Percentiles rank a stretch among this genome's conserved stretches.
These are phyloP conservation scores for Serpula lacrymans DNA, from an alignment of 768 basidiomycete species.

Conservation along the genomic window DNA sequence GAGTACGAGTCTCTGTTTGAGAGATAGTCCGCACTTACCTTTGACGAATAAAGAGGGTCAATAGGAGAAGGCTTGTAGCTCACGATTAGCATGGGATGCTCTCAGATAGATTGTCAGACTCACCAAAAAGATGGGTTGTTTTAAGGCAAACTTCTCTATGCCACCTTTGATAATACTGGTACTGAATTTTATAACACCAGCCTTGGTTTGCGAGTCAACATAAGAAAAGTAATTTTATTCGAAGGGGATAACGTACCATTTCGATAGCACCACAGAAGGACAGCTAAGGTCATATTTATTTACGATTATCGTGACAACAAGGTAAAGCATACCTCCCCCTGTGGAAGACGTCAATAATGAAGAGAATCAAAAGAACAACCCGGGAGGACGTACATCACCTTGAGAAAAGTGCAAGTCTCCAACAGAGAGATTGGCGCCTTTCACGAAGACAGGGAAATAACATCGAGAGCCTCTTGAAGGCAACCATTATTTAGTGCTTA, in stretches of 20 bases:
- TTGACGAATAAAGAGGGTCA: constrained; percentile 72
- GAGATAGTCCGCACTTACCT: constrained; percentile 30
- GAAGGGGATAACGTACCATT: constrained; percentile 42
- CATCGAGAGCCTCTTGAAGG: constrained; percentile 56
- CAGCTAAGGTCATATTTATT: constrained; percentile 34
- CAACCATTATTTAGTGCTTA: not conserved
- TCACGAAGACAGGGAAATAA: constrained; percentile 75
- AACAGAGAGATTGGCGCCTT: constrained; percentile 73
- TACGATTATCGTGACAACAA: too few species aligned
- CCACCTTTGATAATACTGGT: constrained; percentile 74
- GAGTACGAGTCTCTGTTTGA: not conserved
- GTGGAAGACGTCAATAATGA: constrained; percentile 5
- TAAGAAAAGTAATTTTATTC: not conserved
- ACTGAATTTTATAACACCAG: constrained; percentile 69
- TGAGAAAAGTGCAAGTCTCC: constrained; percentile 81
- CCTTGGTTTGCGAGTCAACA: constrained; percentile 32
- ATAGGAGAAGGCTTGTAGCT: constrained; percentile 60
- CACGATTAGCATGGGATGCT: not conserved
- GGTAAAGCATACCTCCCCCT: constrained; percentile 51
- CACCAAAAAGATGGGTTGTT: constrained; percentile 74
- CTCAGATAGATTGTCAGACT: constrained; percentile 6
- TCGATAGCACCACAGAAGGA: constrained; percentile 79
- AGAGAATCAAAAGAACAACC: constrained; percentile 13
- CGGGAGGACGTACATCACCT: constrained; percentile 49
- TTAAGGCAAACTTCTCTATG: constrained; percentile 68